Base-by-base conservation (phyloP, 306 rosid species). In the Cercis canadensis region DNA sequence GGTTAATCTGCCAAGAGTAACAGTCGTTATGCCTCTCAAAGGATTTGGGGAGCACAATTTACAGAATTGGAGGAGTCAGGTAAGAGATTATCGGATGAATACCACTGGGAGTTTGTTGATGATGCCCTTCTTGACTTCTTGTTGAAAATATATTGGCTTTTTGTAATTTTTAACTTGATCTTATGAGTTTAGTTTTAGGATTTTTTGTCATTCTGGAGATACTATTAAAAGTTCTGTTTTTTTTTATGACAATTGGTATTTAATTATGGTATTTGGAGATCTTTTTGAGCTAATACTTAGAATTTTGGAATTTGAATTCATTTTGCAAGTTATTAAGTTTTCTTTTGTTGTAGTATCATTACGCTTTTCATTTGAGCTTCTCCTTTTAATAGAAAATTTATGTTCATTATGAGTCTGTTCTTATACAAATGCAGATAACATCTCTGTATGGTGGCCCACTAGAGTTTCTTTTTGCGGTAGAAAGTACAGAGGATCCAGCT, bases 1-100 rank as follows among this genome's bases (percentile, higher is more conserved):
- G 75, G 80, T 82, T 81, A 85, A 83, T 73, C 82, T 89, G 68
- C 97, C 96, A 11, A 85, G 89, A 75, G 96, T 95, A 41, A 58
- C 99, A 12, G 76, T 92, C 72, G 82, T 92, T 53, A 91, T 95
- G 99, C 99, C 99, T 39, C 78, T 95, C 62, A 95, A 95, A 77
- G 99, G 99, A 15, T 95, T 87, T 85, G 99, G 99, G 63, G 99
- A 95, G 78, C 99, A 95, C 85, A 95, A 95, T 79, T 84, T 92
- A 60, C 96, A 87, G 73, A 95, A 95, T 34, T 95, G 99, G 99
- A 89, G 84, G 77, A 89, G 87, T 76, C 99, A 94, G 96, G 99
- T 84, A 67, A 81, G 78, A 18, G 15, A 31, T 57, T 84, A 47
- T 62, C 12, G n/a, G 56, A 32, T 17, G 53, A 51, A 61, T 8